Base-by-base conservation (phyloP, 805 yeast genomes). In the Candida patagonica region DNA sequence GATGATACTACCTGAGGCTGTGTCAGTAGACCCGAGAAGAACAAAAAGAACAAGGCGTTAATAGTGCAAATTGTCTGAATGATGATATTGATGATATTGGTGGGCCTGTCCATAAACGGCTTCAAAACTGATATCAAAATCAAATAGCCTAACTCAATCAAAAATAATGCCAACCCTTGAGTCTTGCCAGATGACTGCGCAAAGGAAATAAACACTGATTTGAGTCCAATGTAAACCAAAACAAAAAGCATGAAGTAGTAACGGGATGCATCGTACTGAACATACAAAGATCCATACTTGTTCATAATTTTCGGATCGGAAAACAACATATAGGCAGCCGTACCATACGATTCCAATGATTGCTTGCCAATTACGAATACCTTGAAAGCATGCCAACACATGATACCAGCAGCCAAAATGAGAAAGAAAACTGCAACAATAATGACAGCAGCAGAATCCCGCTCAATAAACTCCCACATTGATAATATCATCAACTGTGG, bases 371-470 rank as follows among this genome's bases (percentile, higher is more conserved):
- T 76, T 30, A 58, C 50, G 41, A 68, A 57, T 12, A 87, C 80
- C 62, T 80, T 76, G 61, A 63, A 80, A 39, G 75, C 69, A 16
- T 86, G 71, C 76, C 79, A 80, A 1, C 66, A 62, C 66, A 85
- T 65, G 26, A 83, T 66, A 2, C 75, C 73, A 5, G 79, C 45
- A 1, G 83, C 67, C 42, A 80, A 62, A 1, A 85, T 35, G 30
- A 88, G 63, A 59, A 84, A 78, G 36, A 88, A 62, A 26, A 74
- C 79, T 2, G 95, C 89, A 43, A 85, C 62, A 4, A 85, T 87
- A 42, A 88, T 75, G 23, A 88, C 86, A 1, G 95, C 96, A 1
- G 94, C 81, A 1, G 96, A 86, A 54, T 88, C 96, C 38, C 71
- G 64, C 52, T 70, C 71, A 6, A 80, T 74, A 59, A 86, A 87